Evolutionary conservation across 768 basidiomycete species (phyloP).

Genomic region (Mrakia blollopis): DNA sequence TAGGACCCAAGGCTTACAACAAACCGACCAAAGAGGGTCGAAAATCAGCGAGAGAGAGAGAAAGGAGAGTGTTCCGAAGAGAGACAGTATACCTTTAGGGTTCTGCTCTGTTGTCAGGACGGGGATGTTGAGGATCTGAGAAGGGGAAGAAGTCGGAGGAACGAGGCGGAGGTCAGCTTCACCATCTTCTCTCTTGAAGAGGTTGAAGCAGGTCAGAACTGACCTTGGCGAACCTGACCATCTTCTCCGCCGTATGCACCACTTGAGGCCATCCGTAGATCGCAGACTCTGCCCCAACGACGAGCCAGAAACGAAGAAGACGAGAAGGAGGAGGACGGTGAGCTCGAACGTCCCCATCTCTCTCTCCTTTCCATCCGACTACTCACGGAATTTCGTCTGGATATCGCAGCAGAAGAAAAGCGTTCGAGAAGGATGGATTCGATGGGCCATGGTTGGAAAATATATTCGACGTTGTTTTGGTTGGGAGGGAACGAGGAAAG

Average conservation of each 20-base stretch:
- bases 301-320: background rate
- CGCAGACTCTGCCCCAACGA: background rate
- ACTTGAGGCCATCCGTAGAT: constrained; percentile 19
- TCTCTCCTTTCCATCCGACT: too few species aligned
- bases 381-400: constrained; percentile 20
- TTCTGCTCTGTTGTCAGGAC: constrained; percentile 84
- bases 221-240: constrained; percentile 19
- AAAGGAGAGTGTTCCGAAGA: constrained; percentile 8
- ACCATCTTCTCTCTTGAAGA: background rate
- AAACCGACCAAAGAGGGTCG: too few species aligned
- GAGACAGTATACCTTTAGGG: constrained; percentile 54
- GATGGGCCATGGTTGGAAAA: background rate
- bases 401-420: constrained; percentile 15
- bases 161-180: background rate
- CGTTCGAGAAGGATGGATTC: background rate
- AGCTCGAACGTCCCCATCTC: background rate
- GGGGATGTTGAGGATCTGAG: constrained; percentile 59
- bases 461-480: background rate
- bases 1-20: constrained; percentile 60
- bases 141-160: background rate
- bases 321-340: background rate
- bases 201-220: background rate
- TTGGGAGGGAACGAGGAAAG: background rate
- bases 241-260: constrained; percentile 9
- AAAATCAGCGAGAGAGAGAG: constrained; percentile 7